Conservation (phyloP, 805 yeast species). For the Pichia phayaonensis region DNA sequence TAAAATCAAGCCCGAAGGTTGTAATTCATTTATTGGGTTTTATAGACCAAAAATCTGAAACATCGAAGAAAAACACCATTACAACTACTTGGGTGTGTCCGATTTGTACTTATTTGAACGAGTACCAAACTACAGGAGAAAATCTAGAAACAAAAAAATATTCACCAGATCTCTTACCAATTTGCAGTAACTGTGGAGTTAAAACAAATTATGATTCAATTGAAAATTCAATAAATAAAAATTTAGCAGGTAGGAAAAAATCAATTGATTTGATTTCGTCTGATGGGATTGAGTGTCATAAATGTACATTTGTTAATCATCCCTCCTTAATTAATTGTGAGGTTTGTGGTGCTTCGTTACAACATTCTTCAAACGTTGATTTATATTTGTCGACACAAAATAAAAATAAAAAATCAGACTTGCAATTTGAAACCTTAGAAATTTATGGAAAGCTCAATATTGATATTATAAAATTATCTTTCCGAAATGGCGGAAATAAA, state of each 20-base stretch:
- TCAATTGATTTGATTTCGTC: slow-evolving; percentile 16
- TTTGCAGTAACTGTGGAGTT: slow-evolving; percentile 60
- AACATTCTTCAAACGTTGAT: background rate
- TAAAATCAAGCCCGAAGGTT: slow-evolving; percentile 77
- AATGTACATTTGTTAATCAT: slow-evolving; percentile 68
- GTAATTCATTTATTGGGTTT: slow-evolving; percentile 20
- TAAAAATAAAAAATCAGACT: background rate
- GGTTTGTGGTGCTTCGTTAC: slow-evolving; percentile 60
- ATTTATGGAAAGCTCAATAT: slow-evolving; percentile 18
- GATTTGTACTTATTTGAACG: slow-evolving; percentile 75
- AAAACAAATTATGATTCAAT: slow-evolving; percentile 33
- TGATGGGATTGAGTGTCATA: slow-evolving; percentile 38
- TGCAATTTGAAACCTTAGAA: slow-evolving; percentile 3
- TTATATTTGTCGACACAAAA: background rate
- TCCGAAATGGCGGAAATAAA: slow-evolving; percentile 62
- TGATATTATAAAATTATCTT: slow-evolving; percentile 54
- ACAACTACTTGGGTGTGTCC: slow-evolving; percentile 72
- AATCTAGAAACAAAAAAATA: background rate
- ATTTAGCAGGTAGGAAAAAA: too few relatives aligned
- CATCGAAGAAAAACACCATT: background rate
- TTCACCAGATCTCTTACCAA: slow-evolving; percentile 26
- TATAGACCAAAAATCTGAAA: background rate
- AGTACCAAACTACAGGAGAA: background rate
- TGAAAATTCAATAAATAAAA: slow-evolving; percentile 9
- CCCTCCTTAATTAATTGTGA: slow-evolving; percentile 74